Evolutionary conservation across 371 early-diverging fungal species (phyloP), one percentile per base, ranked within the genome.

Genomic region (Mortierella sp.): DNA sequence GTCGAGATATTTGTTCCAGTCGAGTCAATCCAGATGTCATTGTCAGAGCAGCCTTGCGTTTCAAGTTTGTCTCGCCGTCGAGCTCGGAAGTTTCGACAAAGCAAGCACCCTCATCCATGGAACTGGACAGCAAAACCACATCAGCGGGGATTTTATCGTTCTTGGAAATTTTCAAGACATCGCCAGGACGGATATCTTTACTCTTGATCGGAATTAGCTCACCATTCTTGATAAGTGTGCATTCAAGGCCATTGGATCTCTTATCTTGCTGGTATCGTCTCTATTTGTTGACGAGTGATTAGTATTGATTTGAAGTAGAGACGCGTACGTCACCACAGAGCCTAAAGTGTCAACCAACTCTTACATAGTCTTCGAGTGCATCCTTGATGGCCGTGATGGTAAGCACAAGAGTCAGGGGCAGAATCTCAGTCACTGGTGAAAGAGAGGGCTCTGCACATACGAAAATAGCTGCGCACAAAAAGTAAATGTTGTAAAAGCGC

Each of bases 11-110:
- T 49, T 80, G 81, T 16, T 80, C 75, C 40, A 57, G 83, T 68
- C 24, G 87, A 77, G 64, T 93, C 45, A 72, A 40, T 26, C 52
- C 71, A 69, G n/a, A 64, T 65, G 66, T 77, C 57, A 65, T 28
- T 37, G 68, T 78, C 51, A 49, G 49, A 16, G 55, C 85, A 68
- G 61, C 76, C 85, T 62, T 75, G 70, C 90, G 90, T 83, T 95
- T 96, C 65, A 96, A 85, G 78, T 94, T 95, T 39, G 93, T 93
- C 72, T 97, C 96, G 63, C 96, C 96, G 84, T 96, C 94, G 45
- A 96, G 83, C 72, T 93, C 93, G 18, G 92, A 93, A 6, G 96
- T 95, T 79, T 96, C 95, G 37, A 96, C 87, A 84, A 91, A 95
- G 73, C 93, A 92, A 32, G 91, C 87, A 9, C 89, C 88, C 26